phyloP scores from a whole-genome alignment of 768 basidiomycete genomes.

The Mycena indigotica region DNA sequence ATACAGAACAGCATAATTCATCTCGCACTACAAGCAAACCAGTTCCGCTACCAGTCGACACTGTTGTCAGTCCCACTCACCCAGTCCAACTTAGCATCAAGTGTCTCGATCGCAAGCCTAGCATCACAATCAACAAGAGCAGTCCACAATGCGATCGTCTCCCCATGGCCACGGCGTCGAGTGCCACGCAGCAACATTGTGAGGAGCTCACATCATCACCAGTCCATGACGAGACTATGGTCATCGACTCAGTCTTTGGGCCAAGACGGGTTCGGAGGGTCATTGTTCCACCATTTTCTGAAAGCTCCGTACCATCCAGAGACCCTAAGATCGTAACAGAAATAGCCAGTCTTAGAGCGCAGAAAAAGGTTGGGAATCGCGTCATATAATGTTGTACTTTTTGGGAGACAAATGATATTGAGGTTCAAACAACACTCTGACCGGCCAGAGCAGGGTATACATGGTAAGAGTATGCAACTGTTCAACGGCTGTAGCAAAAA shows the following conservation, averaged over 20 bases:
- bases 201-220: not conserved
- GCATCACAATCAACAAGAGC: not conserved
- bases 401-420: not conserved
- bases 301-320: not conserved
- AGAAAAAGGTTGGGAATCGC: not conserved
- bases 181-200: not conserved
- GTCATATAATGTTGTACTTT: not conserved
- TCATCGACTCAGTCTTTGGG: not conserved
- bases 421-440: not conserved
- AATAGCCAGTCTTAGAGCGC: not conserved
- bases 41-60: too few species aligned
- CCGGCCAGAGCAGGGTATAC: slow-evolving; percentile 2
- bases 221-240: not conserved
- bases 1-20: too few species aligned
- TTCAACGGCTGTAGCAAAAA: not conserved
- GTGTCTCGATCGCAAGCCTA: too few species aligned
- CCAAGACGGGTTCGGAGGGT: not conserved
- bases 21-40: too few species aligned
- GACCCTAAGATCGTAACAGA: not conserved
- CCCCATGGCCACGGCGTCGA: not conserved
- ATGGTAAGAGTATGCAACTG: not conserved
- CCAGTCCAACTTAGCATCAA: too few species aligned
- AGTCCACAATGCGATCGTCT: not conserved
- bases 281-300: not conserved
- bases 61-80: too few species aligned